Evolutionary conservation across 1,284 basidiomycete species (phyloP), one percentile per base, ranked within the genome.

Genomic region (Volvariella volvacea): DNA sequence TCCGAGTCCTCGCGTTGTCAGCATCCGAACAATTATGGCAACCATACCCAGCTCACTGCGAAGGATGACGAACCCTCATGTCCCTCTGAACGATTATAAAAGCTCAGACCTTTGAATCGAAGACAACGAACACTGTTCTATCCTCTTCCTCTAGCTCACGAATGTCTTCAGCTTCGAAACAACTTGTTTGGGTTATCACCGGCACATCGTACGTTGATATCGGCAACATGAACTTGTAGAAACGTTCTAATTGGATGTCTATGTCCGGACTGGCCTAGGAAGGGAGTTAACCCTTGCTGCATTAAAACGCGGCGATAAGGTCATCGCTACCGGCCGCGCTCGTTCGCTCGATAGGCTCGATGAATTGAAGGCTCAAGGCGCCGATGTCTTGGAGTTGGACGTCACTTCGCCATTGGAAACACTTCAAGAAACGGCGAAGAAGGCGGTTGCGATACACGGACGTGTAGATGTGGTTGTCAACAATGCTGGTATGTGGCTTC

Each of bases 381-480:
- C 61, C 3, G 49, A 52, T 42, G 50, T 56, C 7, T 28, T 64
- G 4, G 53, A 60, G 43, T 50, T 65, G 16, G 61, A 64, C 44
- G 61, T 62, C 0, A 65, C 63, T 1, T 49, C 50, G 6, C 40
- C 58, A 0, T 39, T 54, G 4, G 54, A 58, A 1, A 40, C 44
- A 1, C 37, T 62, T 8, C 40, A 56, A 15, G 40, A 36, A n/a
- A 37, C 54, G 16, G 59, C 57, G 2, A 45, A 56, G 32, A 41
- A 55, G 14, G 59, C 58, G 1, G 38, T 56, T 14, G 50, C 34
- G 2, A 39, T 52, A 1, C 49, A 57, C 37, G 59, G 60, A 4
- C 49, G 48, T 2, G 47, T 63, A 21, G 59, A 63, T 43, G 59
- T 62, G 4, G 43, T 63, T 9, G 57, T 60, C 22, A 63, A 62